These are phyloP conservation scores for Arachis stenosperma DNA, from an alignment of 306 rosid genomes.

Conservation along the genomic window DNA sequence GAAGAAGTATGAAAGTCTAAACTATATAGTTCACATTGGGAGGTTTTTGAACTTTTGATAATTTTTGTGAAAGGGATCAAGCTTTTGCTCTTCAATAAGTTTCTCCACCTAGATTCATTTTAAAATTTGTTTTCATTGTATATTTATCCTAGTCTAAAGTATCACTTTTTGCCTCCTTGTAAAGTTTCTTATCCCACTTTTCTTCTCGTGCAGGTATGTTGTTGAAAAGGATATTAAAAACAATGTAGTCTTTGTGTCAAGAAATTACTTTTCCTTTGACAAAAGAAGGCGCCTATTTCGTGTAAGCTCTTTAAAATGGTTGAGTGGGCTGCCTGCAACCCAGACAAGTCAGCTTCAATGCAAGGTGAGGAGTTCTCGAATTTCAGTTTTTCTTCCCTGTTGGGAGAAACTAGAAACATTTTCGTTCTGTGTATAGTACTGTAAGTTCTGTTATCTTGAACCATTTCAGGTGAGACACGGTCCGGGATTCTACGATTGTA, in stretches of 20 bases:
- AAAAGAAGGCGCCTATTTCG: slow-evolving; percentile 85
- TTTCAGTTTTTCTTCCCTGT: slow-evolving; percentile 2
- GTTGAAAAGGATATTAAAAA: slow-evolving; percentile 86
- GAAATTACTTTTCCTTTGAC: slow-evolving; percentile 89
- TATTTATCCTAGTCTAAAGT: neutral
- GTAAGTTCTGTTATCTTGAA: slow-evolving; percentile 24
- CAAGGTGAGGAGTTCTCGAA: slow-evolving; percentile 63
- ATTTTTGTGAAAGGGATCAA: slow-evolving; percentile 16
- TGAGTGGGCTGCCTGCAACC: slow-evolving; percentile 61
- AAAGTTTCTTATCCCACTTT: neutral
- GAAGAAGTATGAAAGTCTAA: slow-evolving; percentile 14
- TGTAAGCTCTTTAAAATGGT: slow-evolving; percentile 90
- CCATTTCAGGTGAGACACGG: slow-evolving; percentile 91
- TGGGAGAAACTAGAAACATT: neutral
- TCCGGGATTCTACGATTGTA: slow-evolving; percentile 75
- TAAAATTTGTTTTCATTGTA: slow-evolving; percentile 3
- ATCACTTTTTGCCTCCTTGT: neutral
- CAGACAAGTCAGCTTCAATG: slow-evolving; percentile 65
- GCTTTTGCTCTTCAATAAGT: neutral
- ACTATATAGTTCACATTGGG: neutral
- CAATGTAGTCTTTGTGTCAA: slow-evolving; percentile 89
- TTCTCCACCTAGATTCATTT: slow-evolving; percentile 15
- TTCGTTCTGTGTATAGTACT: slow-evolving; percentile 6
- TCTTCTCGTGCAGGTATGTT: slow-evolving; percentile 72
- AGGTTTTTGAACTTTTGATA: neutral